These are phyloP conservation scores for Nidularia pulvinata DNA, from an alignment of 768 basidiomycete species.

Conservation along the genomic window DNA sequence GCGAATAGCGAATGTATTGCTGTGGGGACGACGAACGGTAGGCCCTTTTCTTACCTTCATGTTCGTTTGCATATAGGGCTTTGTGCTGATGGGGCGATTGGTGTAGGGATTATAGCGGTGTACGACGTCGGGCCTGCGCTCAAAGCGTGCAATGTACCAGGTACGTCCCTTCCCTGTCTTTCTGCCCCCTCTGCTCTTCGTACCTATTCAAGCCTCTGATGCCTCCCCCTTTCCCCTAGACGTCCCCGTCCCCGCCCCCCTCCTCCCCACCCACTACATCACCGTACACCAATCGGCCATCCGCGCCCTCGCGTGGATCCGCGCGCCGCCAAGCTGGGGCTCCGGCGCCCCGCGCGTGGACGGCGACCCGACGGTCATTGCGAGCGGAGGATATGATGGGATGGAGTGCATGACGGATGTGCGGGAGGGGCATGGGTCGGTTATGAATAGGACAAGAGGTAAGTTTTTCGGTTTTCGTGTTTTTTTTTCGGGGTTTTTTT, in stretches of 20 bases:
- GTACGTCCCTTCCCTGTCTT: slow-evolving; percentile 18
- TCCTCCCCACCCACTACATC: slow-evolving; percentile 74
- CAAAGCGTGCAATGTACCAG: slow-evolving; percentile 19
- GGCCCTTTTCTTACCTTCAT: neutral
- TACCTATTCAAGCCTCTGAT: no score
- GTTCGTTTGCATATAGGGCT: neutral
- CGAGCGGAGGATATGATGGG: slow-evolving; percentile 83
- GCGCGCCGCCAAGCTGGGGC: slow-evolving; percentile 54
- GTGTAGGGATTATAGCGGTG: slow-evolving; percentile 52
- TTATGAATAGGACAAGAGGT: slow-evolving; percentile 83
- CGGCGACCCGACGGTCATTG: slow-evolving; percentile 70
- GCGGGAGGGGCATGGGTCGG: slow-evolving; percentile 62
- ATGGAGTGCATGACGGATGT: slow-evolving; percentile 76
- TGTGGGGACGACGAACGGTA: slow-evolving; percentile 85
- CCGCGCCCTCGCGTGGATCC: slow-evolving; percentile 75
- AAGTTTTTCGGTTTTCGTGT: neutral
- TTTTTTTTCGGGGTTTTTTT: no score
- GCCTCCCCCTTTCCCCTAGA: slow-evolving; percentile 9
- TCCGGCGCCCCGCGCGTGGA: slow-evolving; percentile 43
- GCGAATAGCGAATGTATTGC: slow-evolving; percentile 83
- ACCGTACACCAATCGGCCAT: slow-evolving; percentile 80
- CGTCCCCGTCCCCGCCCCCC: slow-evolving; percentile 25
- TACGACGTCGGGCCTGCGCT: slow-evolving; percentile 51
- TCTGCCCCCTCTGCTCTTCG: no score
- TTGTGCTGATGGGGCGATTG: neutral